phyloP scores from a whole-genome alignment of 768 basidiomycete genomes.

The Lactarius hengduanensis region DNA sequence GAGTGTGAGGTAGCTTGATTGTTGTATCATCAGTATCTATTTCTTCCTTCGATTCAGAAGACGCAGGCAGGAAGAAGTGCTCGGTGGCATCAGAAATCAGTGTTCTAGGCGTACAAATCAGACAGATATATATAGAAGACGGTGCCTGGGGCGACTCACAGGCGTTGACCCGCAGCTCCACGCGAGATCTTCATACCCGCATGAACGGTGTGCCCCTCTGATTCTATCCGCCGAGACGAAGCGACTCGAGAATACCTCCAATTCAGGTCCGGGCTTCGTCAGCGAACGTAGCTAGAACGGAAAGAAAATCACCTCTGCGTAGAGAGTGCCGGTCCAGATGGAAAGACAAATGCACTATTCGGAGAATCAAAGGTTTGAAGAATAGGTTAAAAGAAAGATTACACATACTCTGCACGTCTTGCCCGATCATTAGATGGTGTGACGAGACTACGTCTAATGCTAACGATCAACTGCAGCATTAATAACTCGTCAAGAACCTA shows the following conservation, averaged over 20 bases:
- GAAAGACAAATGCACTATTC: conserved; percentile 4
- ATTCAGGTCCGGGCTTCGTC: not conserved
- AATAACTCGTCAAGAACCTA: conserved; percentile 4
- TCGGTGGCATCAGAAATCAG: not conserved
- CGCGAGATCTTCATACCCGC: conserved; percentile 14
- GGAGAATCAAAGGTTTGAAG: not conserved
- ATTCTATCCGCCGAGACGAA: conserved; percentile 11
- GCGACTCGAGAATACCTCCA: not conserved
- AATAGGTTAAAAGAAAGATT: not conserved
- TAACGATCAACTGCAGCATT: not conserved
- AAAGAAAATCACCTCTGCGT: conserved; percentile 3
- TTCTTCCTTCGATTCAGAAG: conserved; percentile 12
- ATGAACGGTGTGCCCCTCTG: conserved; percentile 14
- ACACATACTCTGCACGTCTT: not conserved
- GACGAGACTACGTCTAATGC: conserved; percentile 3
- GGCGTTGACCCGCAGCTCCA: conserved; percentile 8
- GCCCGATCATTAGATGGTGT: not conserved
- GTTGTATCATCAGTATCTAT: conserved; percentile 15
- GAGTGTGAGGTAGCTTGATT: conserved; percentile 9
- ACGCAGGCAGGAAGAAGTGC: conserved; percentile 16
- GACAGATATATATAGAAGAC: not conserved
- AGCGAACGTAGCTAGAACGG: not conserved
- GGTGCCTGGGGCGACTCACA: conserved; percentile 5
- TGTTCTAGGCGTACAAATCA: not conserved
- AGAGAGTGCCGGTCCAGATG: not conserved